A percentile compares a stretch with the other conserved stretches of the same genome.
Evolutionary conservation across 495 filamentous ascomycete genomes (phyloP).

Genomic region (Penicillium daleae): DNA sequence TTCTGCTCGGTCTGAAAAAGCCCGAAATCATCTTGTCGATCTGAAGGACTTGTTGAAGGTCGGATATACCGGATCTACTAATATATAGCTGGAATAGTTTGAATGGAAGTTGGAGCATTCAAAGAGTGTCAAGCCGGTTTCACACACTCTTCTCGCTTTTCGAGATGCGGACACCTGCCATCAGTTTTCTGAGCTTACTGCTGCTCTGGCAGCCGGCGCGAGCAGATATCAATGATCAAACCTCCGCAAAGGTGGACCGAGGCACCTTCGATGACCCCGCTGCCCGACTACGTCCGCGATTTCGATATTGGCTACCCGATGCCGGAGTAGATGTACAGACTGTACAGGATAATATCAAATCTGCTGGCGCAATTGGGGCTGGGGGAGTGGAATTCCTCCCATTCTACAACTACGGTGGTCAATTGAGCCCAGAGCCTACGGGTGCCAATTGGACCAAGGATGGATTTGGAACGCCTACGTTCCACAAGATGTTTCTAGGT

Average conservation of each 20-base stretch:
- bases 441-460: constrained; percentile 48
- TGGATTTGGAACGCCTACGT: constrained; percentile 52
- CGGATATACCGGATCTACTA: not conserved
- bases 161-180: constrained; percentile 9
- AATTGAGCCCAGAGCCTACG: not conserved
- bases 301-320: constrained; percentile 49
- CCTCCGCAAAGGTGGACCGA: constrained; percentile 15
- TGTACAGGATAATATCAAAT: constrained; percentile 40
- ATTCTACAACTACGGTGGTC: constrained; percentile 44
- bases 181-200: constrained; percentile 3
- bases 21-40: not conserved
- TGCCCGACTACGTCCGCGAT: constrained; percentile 26
- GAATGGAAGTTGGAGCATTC: not conserved
- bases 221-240: constrained; percentile 26
- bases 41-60: not conserved
- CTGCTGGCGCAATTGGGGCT: constrained; percentile 36
- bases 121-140: not conserved
- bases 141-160: not conserved
- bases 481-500: constrained; percentile 39
- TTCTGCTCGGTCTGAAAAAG: constrained; percentile 2
- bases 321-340: constrained; percentile 37
- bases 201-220: constrained; percentile 13
- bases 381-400: constrained; percentile 50
- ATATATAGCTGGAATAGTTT: constrained; percentile 1
- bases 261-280: constrained; percentile 35